Percentiles rank a stretch among this genome's conserved stretches.
Conservation (phyloP, 208 protist genomes). For the Trypanosoma congolense region DNA sequence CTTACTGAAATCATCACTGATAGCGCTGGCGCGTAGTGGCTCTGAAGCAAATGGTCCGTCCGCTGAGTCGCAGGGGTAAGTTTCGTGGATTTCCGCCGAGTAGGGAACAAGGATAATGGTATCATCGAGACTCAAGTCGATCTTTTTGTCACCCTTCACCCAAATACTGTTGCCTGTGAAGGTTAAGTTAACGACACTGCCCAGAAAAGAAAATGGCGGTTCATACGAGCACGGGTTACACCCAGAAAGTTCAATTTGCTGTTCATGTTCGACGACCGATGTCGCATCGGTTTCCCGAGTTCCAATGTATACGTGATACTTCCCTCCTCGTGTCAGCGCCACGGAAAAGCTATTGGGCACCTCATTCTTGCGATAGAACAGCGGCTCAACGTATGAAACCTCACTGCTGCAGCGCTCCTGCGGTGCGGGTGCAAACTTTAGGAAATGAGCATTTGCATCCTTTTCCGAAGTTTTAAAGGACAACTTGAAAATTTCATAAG, state of each 20-base stretch:
- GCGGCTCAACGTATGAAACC: constrained; percentile 42
- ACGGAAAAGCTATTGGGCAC: constrained; percentile 46
- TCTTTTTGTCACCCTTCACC: too few relatives aligned
- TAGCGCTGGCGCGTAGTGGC: constrained; percentile 52
- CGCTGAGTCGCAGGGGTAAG: constrained; percentile 24
- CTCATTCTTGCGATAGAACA: constrained; percentile 35
- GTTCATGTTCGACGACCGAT: constrained; percentile 56
- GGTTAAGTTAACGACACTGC: constrained; percentile 31
- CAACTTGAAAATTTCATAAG: too few relatives aligned
- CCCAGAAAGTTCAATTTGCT: constrained; percentile 37
- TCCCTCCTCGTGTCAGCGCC: constrained; percentile 34
- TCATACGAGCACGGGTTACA: constrained; percentile 80
- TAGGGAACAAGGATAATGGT: constrained; percentile 63
- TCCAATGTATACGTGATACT: constrained; percentile 68
- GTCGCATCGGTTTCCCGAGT: constrained; percentile 21
- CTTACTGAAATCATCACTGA: constrained; percentile 21
- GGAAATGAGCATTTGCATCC: constrained; percentile 28
- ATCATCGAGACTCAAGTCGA: constrained; percentile 40
- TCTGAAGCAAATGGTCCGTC: constrained; percentile 47
- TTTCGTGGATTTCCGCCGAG: constrained; percentile 26
- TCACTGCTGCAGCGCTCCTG: constrained; percentile 35
- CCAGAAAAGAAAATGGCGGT: constrained; percentile 60
- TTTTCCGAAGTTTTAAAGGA: too few relatives aligned
- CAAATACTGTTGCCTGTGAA: constrained; percentile 48
- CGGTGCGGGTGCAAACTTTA: constrained; percentile 54